These are phyloP conservation scores for Volvox reticuliferus DNA, from an alignment of 139 green algal species.

Conservation along the genomic window DNA sequence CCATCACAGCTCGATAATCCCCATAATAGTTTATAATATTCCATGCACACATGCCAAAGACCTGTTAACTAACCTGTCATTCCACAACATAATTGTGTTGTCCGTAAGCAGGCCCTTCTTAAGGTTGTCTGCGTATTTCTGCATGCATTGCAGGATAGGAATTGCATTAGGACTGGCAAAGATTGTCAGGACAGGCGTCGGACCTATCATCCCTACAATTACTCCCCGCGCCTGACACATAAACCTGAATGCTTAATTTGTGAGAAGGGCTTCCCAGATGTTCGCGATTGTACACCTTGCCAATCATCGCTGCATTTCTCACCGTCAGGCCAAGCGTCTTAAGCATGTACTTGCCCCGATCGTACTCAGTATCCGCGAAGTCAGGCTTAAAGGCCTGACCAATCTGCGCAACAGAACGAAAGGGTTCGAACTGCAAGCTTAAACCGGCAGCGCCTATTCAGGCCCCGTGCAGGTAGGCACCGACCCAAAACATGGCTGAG, in stretches of 20 bases:
- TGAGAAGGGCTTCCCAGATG: too few relatives aligned
- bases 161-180: too few relatives aligned
- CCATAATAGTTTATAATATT: too few relatives aligned
- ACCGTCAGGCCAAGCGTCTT: conserved; percentile 81
- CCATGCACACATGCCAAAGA: not conserved
- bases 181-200: too few relatives aligned
- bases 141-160: too few relatives aligned
- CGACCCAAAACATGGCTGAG: too few relatives aligned
- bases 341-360: conserved; percentile 89
- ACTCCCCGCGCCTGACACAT: too few relatives aligned
- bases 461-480: too few relatives aligned
- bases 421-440: too few relatives aligned
- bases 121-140: conserved; percentile 96
- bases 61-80: conserved; percentile 66
- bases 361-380: conserved; percentile 81
- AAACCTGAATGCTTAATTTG: too few relatives aligned
- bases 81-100: conserved; percentile 94
- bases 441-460: too few relatives aligned
- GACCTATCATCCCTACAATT: not conserved
- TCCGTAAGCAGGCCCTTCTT: conserved; percentile 92
- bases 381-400: conserved; percentile 77
- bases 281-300: too few relatives aligned
- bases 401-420: conserved; percentile 61
- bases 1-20: conserved; percentile 55
- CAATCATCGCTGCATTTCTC: not conserved